phyloP scores from a whole-genome alignment of 345 rosid species.

The Fremontodendron californicum region DNA sequence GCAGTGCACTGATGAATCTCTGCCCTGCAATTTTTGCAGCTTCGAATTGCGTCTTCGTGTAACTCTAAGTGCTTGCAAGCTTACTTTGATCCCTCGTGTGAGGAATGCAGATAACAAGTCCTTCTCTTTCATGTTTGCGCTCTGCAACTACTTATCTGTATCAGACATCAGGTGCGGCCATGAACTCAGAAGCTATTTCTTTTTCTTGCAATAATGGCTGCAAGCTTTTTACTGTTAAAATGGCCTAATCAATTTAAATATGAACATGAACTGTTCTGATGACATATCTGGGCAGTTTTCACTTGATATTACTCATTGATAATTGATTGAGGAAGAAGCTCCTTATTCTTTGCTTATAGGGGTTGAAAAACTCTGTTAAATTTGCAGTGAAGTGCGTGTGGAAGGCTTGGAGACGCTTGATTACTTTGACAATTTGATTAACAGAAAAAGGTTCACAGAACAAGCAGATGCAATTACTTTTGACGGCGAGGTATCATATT shows the following conservation, averaged over 20 bases:
- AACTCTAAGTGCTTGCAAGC: constrained; percentile 69
- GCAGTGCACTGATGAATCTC: background rate
- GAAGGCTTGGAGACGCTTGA: constrained; percentile 99
- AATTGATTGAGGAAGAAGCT: constrained; percentile 9
- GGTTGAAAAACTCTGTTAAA: constrained; percentile 24
- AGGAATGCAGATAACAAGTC: constrained; percentile 79
- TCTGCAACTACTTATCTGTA: constrained; percentile 72
- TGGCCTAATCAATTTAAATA: too few species aligned
- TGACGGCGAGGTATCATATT: constrained; percentile 95
- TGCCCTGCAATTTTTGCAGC: constrained; percentile 43
- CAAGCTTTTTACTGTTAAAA: too few species aligned
- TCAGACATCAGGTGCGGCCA: constrained; percentile 81
- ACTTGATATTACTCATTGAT: background rate
- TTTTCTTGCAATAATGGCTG: too few species aligned
- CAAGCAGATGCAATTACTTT: constrained; percentile 97
- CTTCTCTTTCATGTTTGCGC: constrained; percentile 72
- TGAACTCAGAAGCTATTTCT: too few species aligned
- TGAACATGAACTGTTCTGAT: background rate
- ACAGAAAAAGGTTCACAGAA: constrained; percentile 76
- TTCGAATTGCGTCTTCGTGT: constrained; percentile 86
- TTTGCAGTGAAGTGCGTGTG: constrained; percentile 90
- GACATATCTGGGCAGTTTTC: too few species aligned
- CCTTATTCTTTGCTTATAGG: background rate
- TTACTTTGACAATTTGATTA: constrained; percentile 71
- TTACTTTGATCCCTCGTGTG: constrained; percentile 87